Evolutionary conservation across 2,329 filamentous ascomycete species (phyloP), one percentile per base, ranked within the genome.

Genomic region (Hymenoscyphus fructigenus): DNA sequence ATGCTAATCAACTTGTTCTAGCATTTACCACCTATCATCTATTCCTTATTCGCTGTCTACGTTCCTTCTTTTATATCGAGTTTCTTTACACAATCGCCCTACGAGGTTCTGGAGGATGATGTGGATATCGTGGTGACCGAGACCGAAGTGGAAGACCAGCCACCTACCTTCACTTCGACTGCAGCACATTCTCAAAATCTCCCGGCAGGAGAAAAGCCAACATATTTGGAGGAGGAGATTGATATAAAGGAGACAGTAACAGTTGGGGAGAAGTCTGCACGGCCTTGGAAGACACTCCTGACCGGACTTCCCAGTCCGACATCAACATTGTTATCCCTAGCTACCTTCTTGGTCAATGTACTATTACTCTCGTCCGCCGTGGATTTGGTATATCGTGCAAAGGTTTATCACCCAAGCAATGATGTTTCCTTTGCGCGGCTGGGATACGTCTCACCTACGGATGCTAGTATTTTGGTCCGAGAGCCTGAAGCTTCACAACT

Each of bases 401-500:
- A 87, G 12, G 76, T 89, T 65, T 84, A 90, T 38, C 84, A 96
- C 76, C 87, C 89, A 3, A 87, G 83, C 29, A 80, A 91, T 32
- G 88, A 96, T 69, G 80, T 97, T 12, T 91, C 93, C 0, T 96
- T 99, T 76, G 91, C 91, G 50, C 86, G 95, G 9, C 81, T 97
- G 17, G 95, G 95, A 29, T 94, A 94, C 75, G 89, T 98, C 32
- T 96, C 93, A 4, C 85, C 91, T 20, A 85, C 83, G 0, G 89
- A 89, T 63, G 95, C 93, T 26, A 93, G 88, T 66, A 83, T 99
- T 47, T 80, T 99, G 32, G 82, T 99, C 57, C 86, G 95, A 64
- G 95, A 98, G 76, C 92, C 95, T 0, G 86, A 96, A 70, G 82
- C 86, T 60, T 76, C 84, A 38, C 87, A 90, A 71, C 84, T 96